Evolutionary conservation across 208 protist genomes (phyloP), one percentile per base, ranked within the genome.

Genomic region (Wallacemonas sp.): DNA sequence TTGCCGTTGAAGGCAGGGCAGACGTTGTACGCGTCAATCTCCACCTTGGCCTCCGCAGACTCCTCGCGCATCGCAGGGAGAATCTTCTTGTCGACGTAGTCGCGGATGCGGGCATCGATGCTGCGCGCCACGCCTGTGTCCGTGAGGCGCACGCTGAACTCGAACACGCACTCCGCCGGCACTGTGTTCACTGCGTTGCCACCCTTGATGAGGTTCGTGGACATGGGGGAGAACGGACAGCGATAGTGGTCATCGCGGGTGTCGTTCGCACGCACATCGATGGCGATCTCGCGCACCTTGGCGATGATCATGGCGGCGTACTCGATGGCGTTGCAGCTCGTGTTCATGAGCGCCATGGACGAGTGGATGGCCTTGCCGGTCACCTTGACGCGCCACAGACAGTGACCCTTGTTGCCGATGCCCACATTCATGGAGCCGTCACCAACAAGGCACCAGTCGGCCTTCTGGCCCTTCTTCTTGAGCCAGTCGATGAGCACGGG

Each of bases 181-280:
- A 89, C 80, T 23, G 83, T 85, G 61, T 83, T 85, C n/a, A 72
- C 65, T 10, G 76, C 76, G 32, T 74, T 80, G 25, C 79, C 79
- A 38, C 76, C 75, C 16, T 67, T 67, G 64, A 88, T 81, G 3
- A 78, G 31, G 49, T 74, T 74, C 0, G 75, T 74, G 4, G 68
- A 50, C 67, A 77, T 65, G 29, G 36, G 74, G 1, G 61, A 46
- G 41, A 82, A 84, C 1, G 54, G 65, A 31, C 73, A 75, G 8
- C 39, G n/a, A 57, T 79, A 84, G 38, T 66, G 25, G 4, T 44
- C 41, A 28, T 78, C 57, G n/a, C 61, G 70, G 44, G 28, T 48
- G 12, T 61, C 65, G 20, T 65, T 72, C 10, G 72, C 48, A 14
- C 42, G 41, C 20, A 85, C 7, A 7, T 76, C 59, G 8, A 79